Evolutionary conservation across 2,329 filamentous ascomycete species (phyloP).

Genomic region (Cladophialophora immunda): DNA sequence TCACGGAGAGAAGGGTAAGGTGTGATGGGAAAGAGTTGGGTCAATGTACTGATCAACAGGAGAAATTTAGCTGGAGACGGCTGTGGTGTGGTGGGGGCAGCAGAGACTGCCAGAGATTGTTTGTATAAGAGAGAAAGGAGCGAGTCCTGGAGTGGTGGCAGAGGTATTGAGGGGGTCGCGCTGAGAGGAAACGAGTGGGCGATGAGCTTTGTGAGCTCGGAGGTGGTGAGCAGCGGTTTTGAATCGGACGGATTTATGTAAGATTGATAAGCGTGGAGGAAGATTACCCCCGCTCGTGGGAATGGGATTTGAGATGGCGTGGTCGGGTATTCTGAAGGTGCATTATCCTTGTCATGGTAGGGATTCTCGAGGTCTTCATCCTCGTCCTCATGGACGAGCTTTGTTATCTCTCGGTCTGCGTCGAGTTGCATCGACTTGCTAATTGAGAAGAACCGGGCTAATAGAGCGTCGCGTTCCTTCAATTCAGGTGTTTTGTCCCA

Average conservation of each 20-base stretch:
- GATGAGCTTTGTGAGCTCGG: conserved; percentile 34
- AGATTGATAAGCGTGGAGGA: conserved; percentile 32
- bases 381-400: conserved; percentile 27
- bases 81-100: conserved; percentile 19
- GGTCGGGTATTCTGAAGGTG: conserved; percentile 40
- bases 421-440: conserved; percentile 30
- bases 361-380: conserved; percentile 20
- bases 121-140: conserved; percentile 35
- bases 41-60: conserved; percentile 36
- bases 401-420: conserved; percentile 26
- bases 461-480: conserved; percentile 62
- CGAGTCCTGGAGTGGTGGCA: conserved; percentile 33
- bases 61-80: conserved; percentile 35
- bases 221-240: conserved; percentile 22
- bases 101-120: conserved; percentile 19
- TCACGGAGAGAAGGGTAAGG: conserved; percentile 38
- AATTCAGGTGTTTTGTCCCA: conserved; percentile 61
- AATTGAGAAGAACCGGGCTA: conserved; percentile 59
- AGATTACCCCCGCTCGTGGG: conserved; percentile 36
- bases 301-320: conserved; percentile 41
- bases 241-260: conserved; percentile 26
- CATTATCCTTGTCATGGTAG: conserved; percentile 29
- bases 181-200: conserved; percentile 34
- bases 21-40: conserved; percentile 38
- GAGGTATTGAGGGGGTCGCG: conserved; percentile 31